Base-by-base conservation (phyloP, 805 yeast genomes). In the Lachancea mirantina region DNA sequence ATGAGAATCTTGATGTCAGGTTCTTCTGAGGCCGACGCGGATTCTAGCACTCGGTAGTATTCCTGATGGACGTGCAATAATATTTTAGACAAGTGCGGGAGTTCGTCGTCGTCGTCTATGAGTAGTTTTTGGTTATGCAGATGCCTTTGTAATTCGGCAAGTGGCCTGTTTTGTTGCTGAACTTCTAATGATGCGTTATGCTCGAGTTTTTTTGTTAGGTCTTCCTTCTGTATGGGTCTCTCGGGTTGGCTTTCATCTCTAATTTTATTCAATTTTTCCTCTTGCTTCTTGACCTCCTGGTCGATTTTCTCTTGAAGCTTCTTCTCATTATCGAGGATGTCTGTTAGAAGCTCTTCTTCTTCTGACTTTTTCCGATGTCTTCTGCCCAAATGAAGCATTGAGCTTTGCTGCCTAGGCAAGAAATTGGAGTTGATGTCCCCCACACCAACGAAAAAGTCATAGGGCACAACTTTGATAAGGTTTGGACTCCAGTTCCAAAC, bases 401-500 rank as follows among this genome's bases (percentile, higher is more conserved):
- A 88, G 1, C 84, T 60, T 42, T 68, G 76, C 41, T 85, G 84
- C 48, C 84, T 78, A 0, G 98, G 97, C 35, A 92, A 62, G 51
- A 87, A 87, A 44, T 85, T 79, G 14, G 95, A 84, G 50, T 92
- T 92, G 50, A 92, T 92, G 62, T 92, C 98, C 18, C 98, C 98
- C 36, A 89, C 85, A 8, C 97, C 97, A 22, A 88, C 94, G 49
- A 92, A 92, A 49, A 92, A 92, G 54, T 84, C 95, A 55, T 85
- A 92, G 0, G 98, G 98, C 2, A 87, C 81, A 4, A 89, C 97
- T 58, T 89, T 84, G 38, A 92, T 76, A 46, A 92, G 63, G 52
- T 92, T 88, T 8, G 81, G 77, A 45, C 85, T 83, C 98, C 98
- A 92, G 50, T 83, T 84, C 98, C 98, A 92, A 14, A 92, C 98